phyloP scores from a whole-genome alignment of 441 rosid species.

The Arabidopsis hybrid region DNA sequence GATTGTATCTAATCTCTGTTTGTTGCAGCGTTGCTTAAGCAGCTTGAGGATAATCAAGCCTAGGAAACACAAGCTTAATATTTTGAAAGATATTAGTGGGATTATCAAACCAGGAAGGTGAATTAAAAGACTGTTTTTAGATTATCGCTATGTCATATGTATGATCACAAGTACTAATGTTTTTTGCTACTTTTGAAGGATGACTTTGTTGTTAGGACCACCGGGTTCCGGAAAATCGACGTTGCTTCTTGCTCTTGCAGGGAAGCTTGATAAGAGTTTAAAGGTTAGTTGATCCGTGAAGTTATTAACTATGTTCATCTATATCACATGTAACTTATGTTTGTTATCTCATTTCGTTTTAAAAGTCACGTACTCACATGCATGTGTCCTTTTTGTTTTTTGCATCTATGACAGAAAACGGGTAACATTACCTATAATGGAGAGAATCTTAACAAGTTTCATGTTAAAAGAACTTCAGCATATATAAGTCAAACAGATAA shows the following conservation, averaged over 20 bases:
- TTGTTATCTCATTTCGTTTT: constrained; percentile 22
- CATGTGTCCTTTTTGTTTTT: neutral
- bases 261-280: constrained; percentile 69
- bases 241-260: constrained; percentile 81
- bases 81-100: constrained; percentile 72
- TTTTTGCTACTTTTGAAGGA: constrained; percentile 51
- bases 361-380: no score
- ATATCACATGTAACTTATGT: constrained; percentile 40
- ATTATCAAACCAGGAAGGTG: constrained; percentile 84
- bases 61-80: constrained; percentile 51
- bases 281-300: constrained; percentile 57
- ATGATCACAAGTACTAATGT: constrained; percentile 18
- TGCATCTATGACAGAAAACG: constrained; percentile 52
- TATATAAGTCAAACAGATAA: constrained; percentile 93
- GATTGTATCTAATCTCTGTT: constrained; percentile 10
- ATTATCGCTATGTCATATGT: neutral
- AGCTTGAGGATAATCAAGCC: constrained; percentile 59
- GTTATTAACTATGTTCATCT: constrained; percentile 23
- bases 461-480: constrained; percentile 86
- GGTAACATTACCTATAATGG: constrained; percentile 88
- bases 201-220: constrained; percentile 94
- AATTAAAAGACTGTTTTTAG: neutral
- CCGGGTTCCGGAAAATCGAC: constrained; percentile 97
- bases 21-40: constrained; percentile 56
- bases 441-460: constrained; percentile 63